Base-by-base conservation (phyloP, 2,329 filamentous ascomycete species). In the Cryoendolithus antarcticus region DNA sequence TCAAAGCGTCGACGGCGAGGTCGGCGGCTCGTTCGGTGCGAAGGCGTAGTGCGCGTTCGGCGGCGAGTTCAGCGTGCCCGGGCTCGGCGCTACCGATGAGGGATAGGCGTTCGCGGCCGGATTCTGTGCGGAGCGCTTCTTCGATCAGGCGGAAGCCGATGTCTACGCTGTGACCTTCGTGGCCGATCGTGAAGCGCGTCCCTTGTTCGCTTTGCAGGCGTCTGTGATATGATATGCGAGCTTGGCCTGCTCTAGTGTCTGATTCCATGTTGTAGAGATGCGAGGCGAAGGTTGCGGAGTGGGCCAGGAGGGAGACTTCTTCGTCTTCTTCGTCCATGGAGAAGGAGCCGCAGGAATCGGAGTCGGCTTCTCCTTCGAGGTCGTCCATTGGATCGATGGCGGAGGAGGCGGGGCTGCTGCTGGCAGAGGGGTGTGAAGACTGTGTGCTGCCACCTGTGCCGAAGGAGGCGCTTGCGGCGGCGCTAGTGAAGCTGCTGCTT, bases 401-500 rank as follows among this genome's bases (percentile, higher is more conserved):
- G 49, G 39, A 44, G n/a, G 49, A 48, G 7, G 45, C 42, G 11
- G 44, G 40, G 5, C 59, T 60, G 7, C 62, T 49, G n/a, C 57
- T 62, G 34, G 62, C 46, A 3, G 37, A 44, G 13, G 48, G 48
- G 24, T 41, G 44, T 2, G 33, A 37, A 9, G 35, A 38, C 9
- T 52, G 49, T 4, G 58, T 55, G 28, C 43, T 44, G 37, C 39
- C 48, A 9, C 48, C 48, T 8, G 60, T 59, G 39, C 44, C 45
- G 48, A 67, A 68, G 0, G 72, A 72, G 9, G 66, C 66, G 30
- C 69, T 67, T 3, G 71, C 65, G n/a, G 66, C 65, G 1, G 70
- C 70, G 7, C 83, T 88, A 0, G 79, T 74, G 57, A 94, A 94
- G 0, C 86, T 94, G 1, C 86, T 88, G 24, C 82, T 77, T 2